Evolutionary conservation across 805 yeast species (phyloP).

Genomic region (Naumovozyma dairenensis): DNA sequence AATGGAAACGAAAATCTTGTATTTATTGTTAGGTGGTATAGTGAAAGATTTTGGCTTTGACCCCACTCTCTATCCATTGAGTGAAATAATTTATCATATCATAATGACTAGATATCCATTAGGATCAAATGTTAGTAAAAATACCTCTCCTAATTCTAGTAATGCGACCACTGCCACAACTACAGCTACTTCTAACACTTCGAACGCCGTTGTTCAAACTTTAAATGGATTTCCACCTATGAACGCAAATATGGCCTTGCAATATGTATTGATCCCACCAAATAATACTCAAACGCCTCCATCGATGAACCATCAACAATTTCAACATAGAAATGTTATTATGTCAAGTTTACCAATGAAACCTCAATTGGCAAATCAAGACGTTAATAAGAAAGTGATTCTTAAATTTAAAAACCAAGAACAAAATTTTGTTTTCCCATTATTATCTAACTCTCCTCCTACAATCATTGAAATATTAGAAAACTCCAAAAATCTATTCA

Average conservation of each 20-base stretch:
- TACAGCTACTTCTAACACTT: background rate
- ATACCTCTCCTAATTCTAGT: background rate
- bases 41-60: slow-evolving; percentile 78
- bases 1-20: slow-evolving; percentile 29
- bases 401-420: slow-evolving; percentile 44
- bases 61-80: slow-evolving; percentile 48
- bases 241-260: background rate
- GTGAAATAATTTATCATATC: slow-evolving; percentile 55
- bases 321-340: slow-evolving; percentile 13
- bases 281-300: background rate
- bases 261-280: background rate
- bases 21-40: slow-evolving; percentile 56
- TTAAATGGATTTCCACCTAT: background rate
- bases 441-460: slow-evolving; percentile 66
- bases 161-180: background rate
- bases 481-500: slow-evolving; percentile 66
- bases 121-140: slow-evolving; percentile 15
- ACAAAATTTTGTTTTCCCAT: slow-evolving; percentile 57
- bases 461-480: slow-evolving; percentile 66
- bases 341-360: slow-evolving; percentile 25
- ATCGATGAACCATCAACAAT: background rate
- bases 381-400: slow-evolving; percentile 31
- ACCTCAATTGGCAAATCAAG: slow-evolving; percentile 31
- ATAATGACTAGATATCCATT: slow-evolving; percentile 58
- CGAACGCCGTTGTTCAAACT: background rate